phyloP scores from a whole-genome alignment of 768 basidiomycete genomes.

The Termitomyces bulborhizus region DNA sequence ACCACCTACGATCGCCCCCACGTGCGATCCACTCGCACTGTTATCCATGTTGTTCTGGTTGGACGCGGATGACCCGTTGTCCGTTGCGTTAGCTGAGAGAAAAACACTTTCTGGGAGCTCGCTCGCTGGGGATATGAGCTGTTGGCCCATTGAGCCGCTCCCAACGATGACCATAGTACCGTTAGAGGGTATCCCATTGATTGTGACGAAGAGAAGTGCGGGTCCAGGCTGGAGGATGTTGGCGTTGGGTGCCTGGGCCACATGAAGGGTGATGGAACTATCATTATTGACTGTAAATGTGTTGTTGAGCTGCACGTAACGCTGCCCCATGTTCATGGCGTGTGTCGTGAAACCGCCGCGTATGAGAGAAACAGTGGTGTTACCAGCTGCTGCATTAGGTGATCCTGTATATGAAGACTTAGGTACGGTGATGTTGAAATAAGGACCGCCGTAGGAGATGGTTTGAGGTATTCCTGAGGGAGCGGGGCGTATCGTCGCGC shows the following conservation, averaged over 20 bases:
- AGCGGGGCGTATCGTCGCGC: slow-evolving; percentile 57
- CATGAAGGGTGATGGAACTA: slow-evolving; percentile 73
- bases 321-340: slow-evolving; percentile 86
- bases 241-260: slow-evolving; percentile 77
- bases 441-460: slow-evolving; percentile 76
- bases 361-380: slow-evolving; percentile 69
- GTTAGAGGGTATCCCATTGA: slow-evolving; percentile 69
- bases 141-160: slow-evolving; percentile 55
- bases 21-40: slow-evolving; percentile 23
- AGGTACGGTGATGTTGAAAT: slow-evolving; percentile 72
- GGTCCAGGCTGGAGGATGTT: slow-evolving; percentile 85
- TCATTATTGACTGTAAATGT: slow-evolving; percentile 70
- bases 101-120: slow-evolving; percentile 46
- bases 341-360: slow-evolving; percentile 84
- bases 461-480: slow-evolving; percentile 64
- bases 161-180: slow-evolving; percentile 66
- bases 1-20: slow-evolving; percentile 41
- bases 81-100: slow-evolving; percentile 33
- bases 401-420: slow-evolving; percentile 58
- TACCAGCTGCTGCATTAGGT: slow-evolving; percentile 66
- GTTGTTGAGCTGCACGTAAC: slow-evolving; percentile 64
- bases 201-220: slow-evolving; percentile 60
- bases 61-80: slow-evolving; percentile 17
- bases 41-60: slow-evolving; percentile 6
- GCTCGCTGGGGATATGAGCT: slow-evolving; percentile 36